These are phyloP conservation scores for Xylaria scruposa DNA, from an alignment of 495 filamentous ascomycete genomes.

Conservation along the genomic window DNA sequence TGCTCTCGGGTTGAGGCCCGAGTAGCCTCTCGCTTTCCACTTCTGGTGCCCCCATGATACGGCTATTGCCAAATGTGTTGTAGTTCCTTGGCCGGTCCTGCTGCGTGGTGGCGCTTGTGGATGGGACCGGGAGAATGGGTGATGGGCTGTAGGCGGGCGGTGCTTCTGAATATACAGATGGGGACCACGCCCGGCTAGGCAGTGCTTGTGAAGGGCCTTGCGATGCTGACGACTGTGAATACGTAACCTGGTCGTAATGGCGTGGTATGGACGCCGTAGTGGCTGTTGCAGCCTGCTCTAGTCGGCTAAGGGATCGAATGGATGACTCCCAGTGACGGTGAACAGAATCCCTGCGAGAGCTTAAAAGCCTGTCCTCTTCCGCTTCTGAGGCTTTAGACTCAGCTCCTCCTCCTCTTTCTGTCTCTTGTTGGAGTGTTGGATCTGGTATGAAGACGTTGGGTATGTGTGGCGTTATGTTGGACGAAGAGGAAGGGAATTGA, in stretches of 20 bases:
- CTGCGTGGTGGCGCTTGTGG: conserved; percentile 6
- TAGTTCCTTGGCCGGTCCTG: conserved; percentile 39
- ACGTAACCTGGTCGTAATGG: conserved; percentile 31
- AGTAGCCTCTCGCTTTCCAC: conserved; percentile 46
- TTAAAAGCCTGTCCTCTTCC: conserved; percentile 43
- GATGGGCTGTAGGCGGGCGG: conserved; percentile 56
- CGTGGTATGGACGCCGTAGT: conserved; percentile 24
- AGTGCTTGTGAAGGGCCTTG: conserved; percentile 17
- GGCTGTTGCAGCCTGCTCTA: conserved; percentile 28
- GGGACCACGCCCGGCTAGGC: conserved; percentile 26
- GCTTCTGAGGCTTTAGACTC: conserved; percentile 53
- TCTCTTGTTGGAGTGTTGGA: conserved; percentile 42
- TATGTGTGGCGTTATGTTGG: conserved; percentile 44
- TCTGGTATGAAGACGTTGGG: conserved; percentile 53
- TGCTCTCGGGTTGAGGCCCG: conserved; percentile 49
- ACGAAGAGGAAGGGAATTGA: conserved; percentile 48
- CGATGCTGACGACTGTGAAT: conserved; percentile 38
- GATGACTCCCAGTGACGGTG: conserved; percentile 10
- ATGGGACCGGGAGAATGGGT: conserved; percentile 37
- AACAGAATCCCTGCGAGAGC: not conserved
- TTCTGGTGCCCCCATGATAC: conserved; percentile 45
- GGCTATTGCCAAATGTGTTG: conserved; percentile 45
- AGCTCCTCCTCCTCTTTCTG: conserved; percentile 34
- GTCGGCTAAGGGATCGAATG: conserved; percentile 7
- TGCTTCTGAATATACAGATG: conserved; percentile 48